phyloP scores from a whole-genome alignment of 352 stramenopile genomes.

The Aphanomyces astaci region DNA sequence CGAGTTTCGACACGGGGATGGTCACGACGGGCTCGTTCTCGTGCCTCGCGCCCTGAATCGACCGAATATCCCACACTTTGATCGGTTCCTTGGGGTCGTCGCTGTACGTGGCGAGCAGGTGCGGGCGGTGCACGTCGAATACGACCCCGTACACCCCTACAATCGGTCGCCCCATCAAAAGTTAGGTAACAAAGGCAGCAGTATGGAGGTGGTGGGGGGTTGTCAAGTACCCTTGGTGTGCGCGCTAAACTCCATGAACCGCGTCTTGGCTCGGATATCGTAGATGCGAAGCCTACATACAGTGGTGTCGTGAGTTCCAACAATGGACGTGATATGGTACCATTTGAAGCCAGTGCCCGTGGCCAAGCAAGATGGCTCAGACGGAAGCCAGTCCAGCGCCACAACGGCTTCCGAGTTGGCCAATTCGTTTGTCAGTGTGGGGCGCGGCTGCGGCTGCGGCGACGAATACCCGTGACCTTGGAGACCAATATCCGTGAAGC shows the following conservation, averaged over 20 bases:
- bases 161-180: not conserved
- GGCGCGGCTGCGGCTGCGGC: slow-evolving; percentile 35
- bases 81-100: slow-evolving; percentile 72
- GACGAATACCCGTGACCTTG: slow-evolving; percentile 26
- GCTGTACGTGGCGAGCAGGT: slow-evolving; percentile 77
- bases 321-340: not conserved
- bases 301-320: not conserved
- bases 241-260: slow-evolving; percentile 71
- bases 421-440: slow-evolving; percentile 51
- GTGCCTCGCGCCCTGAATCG: slow-evolving; percentile 39
- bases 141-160: slow-evolving; percentile 58
- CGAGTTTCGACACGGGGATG: slow-evolving; percentile 58
- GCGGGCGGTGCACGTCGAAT: slow-evolving; percentile 71
- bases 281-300: slow-evolving; percentile 61
- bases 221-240: slow-evolving; percentile 73
- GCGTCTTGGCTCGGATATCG: slow-evolving; percentile 51
- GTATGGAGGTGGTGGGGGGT: no score
- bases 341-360: slow-evolving; percentile 84
- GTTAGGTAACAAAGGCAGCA: no score
- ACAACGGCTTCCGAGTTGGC: slow-evolving; percentile 79
- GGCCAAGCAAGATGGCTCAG: slow-evolving; percentile 67
- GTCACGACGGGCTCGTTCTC: slow-evolving; percentile 55
- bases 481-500: no score
- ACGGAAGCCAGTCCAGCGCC: slow-evolving; percentile 74
- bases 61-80: slow-evolving; percentile 83